Evolutionary conservation across 1,139 yeast species (phyloP), one percentile per base, ranked within the genome.

Genomic region (Kodamaea plutei): DNA sequence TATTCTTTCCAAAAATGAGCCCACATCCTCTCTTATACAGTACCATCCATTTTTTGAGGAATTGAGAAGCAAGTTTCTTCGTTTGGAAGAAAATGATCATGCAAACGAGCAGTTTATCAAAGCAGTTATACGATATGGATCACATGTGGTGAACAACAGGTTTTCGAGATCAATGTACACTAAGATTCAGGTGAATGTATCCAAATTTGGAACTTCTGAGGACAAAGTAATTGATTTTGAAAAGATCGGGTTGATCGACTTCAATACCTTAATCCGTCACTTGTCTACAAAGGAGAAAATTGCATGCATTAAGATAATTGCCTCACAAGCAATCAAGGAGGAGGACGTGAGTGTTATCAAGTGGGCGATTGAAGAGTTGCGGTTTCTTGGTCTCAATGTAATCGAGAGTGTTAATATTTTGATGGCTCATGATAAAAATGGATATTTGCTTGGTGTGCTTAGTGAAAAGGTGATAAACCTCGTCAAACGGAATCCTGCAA

Each of bases 291-390:
- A 28, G 16, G 41, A 45, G 25, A 36, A 47, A 22, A 13, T 45
- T 14, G 22, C 23, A 11, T 45, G 50, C 32, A 44, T 54, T 23
- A 38, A 40, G 13, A 35, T 44, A 2, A 50, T 62, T 4, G 38
- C 54, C 5, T 31, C 33, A 9, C 43, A 43, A 19, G 59, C 69
- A 1, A 25, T 55, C 3, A 28, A 32, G 16, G 54, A 52, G 4
- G 41, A 50, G 10, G 64, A 64, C 33, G 8, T 25, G 3, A 43
- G 39, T 6, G 43, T 54, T 5, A 28, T 60, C 3, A 30, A 37
- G 15, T 67, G 73, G 73, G 43, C 52, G 15, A 47, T 60, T 6
- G 48, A 51, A 5, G 69, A 64, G 40, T 47, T 64, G 42, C 46
- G 63, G 31, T 35, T 38, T 9, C 35, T 45, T 22, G 73, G 73